phyloP scores from a whole-genome alignment of 1,284 basidiomycete species.

The Hemileia vastatrix region DNA sequence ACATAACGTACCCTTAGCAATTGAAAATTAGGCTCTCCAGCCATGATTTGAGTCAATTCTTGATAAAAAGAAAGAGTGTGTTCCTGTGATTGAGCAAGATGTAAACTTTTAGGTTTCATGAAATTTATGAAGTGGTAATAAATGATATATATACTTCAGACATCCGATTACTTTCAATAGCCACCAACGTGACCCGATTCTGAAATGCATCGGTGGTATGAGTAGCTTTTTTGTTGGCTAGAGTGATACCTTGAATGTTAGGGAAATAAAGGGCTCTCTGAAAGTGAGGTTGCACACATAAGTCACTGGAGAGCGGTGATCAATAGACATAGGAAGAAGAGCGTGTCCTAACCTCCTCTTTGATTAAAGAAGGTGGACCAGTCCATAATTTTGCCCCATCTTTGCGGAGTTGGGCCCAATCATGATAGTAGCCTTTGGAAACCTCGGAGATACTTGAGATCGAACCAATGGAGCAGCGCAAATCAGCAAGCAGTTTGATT shows the following conservation, averaged over 20 bases:
- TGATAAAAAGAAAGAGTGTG: constrained; percentile 18
- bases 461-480: not conserved
- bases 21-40: constrained; percentile 12
- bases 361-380: constrained; percentile 20
- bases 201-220: constrained; percentile 21
- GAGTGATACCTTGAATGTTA: constrained; percentile 11
- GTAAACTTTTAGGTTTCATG: not conserved
- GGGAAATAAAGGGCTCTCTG: constrained; percentile 23
- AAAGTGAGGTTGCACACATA: not conserved
- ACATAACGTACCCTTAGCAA: constrained; percentile 5
- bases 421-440: constrained; percentile 23
- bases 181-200: constrained; percentile 16
- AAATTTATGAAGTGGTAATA: not conserved
- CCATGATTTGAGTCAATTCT: constrained; percentile 13
- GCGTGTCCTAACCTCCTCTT: constrained; percentile 8
- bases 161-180: constrained; percentile 23
- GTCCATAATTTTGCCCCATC: constrained; percentile 24
- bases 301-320: not conserved
- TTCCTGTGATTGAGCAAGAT: constrained; percentile 4
- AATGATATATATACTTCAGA: constrained; percentile 10
- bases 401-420: constrained; percentile 19
- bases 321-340: not conserved
- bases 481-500: not conserved
- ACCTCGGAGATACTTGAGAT: constrained; percentile 16
- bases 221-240: constrained; percentile 11